Base-by-base conservation (phyloP, 108 stramenopile species). In the Skeletonema menzelii region DNA sequence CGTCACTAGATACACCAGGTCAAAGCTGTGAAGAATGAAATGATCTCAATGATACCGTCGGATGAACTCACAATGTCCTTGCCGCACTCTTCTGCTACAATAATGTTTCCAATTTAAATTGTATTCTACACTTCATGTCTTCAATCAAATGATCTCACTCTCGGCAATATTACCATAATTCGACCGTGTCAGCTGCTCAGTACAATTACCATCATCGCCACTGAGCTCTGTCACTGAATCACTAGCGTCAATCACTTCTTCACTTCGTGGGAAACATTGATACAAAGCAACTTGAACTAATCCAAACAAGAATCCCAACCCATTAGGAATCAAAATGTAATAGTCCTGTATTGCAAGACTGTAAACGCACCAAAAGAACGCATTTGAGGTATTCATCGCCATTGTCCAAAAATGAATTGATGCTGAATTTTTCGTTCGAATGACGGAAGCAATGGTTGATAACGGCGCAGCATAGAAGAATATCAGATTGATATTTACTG, bases 321-420 rank as follows among this genome's bases (percentile, higher is more conserved):
- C 84, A 73, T 94, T 94, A 17, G 93, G 93, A 14, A 87, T 76
- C 27, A 75, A 71, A 56, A 94, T 88, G 68, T 90, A 86, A 34
- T 61, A 69, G 77, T 94, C 89, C 32, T 62, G 30, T n/a, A 91
- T 73, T 8, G 90, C 90, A 38, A 90, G 56, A 26, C 88, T 87
- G 55, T 86, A 94, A 1, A 82, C 83, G 55, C 63, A 66, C 93
- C 93, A 94, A 70, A 94, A 91, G 62, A 79, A 46, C 13, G 88
- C 82, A 57, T 88, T 90, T 28, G 66, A n/a, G 30, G 89, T 88
- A 30, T 83, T 89, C 67, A 88, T 88, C 8, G 87, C 24, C 90
- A 94, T 91, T 31, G 87, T 88, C 44, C 77, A 85, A 26, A 86
- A 59, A 64, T 94, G 93, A 40, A 94, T 87, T 46, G 86, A 79